Conservation (phyloP, 2,329 filamentous ascomycete species). For the Pestalotiopsis sp. region DNA sequence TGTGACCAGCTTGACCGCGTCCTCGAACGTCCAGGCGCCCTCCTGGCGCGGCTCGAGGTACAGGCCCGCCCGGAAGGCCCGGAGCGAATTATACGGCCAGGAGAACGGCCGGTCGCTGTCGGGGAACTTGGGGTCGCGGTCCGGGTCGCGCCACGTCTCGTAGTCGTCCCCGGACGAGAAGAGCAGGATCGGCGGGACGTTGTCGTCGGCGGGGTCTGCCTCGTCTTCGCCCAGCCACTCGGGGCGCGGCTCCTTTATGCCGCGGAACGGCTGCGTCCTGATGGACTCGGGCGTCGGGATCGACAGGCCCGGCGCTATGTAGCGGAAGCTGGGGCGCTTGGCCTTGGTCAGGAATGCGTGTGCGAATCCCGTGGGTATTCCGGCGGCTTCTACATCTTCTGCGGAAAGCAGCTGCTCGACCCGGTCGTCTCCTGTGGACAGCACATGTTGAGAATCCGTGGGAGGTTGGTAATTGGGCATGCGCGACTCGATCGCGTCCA, state of each 20-base stretch:
- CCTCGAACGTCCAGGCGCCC: neutral
- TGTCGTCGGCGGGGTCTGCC: neutral
- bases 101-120: neutral
- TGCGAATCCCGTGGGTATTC: neutral
- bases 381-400: neutral
- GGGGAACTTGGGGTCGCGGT: neutral
- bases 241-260: neutral
- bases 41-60: neutral
- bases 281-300: neutral
- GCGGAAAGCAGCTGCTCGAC: neutral
- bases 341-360: neutral
- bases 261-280: neutral
- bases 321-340: neutral
- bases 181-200: neutral
- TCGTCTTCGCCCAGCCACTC: neutral
- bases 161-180: neutral
- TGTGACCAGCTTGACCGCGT: neutral
- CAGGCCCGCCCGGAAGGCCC: neutral
- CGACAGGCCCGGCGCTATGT: slow-evolving; percentile 3
- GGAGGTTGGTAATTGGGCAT: neutral
- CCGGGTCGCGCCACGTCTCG: slow-evolving; percentile 1
- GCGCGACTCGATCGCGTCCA: neutral
- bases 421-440: neutral
- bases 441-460: neutral
- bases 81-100: neutral